Percentiles rank a stretch among this genome's conserved stretches.
Evolutionary conservation across 192 early-diverging fungal genomes (phyloP).

Genomic region (Linnemannia zychae): DNA sequence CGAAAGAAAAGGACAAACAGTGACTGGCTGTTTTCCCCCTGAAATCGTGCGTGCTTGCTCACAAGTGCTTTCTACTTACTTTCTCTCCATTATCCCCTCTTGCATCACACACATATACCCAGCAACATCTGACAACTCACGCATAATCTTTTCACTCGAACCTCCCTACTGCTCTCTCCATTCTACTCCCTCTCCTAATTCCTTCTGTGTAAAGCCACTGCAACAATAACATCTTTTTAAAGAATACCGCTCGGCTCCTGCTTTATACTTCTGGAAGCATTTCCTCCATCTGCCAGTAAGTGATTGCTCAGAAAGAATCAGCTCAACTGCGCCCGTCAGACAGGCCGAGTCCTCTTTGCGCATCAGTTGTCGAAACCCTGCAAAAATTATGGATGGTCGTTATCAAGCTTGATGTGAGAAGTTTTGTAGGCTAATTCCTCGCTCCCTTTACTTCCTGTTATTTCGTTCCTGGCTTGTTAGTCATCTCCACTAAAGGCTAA

Average conservation of each 20-base stretch:
- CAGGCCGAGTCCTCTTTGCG: neutral
- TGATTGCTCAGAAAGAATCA: neutral
- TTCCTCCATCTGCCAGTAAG: neutral
- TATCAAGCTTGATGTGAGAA: no score
- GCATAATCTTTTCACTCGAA: neutral
- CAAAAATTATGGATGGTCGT: no score
- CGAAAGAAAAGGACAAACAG: conserved; percentile 1
- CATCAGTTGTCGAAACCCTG: neutral
- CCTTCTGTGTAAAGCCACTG: neutral
- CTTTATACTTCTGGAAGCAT: neutral
- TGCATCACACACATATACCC: neutral
- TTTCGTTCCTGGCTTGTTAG: no score
- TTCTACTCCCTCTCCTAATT: neutral
- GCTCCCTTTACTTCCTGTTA: no score
- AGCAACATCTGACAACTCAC: neutral
- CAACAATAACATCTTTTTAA: neutral
- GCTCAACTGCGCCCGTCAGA: neutral
- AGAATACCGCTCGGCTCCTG: neutral
- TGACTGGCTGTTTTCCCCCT: conserved; percentile 12
- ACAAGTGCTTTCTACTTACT: neutral
- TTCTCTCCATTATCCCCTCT: neutral
- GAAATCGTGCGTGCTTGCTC: neutral
- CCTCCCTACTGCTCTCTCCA: neutral
- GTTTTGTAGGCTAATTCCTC: no score
- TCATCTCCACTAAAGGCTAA: no score